Base-by-base conservation (phyloP, 2,329 filamentous ascomycete species). In the Alternaria sp. region DNA sequence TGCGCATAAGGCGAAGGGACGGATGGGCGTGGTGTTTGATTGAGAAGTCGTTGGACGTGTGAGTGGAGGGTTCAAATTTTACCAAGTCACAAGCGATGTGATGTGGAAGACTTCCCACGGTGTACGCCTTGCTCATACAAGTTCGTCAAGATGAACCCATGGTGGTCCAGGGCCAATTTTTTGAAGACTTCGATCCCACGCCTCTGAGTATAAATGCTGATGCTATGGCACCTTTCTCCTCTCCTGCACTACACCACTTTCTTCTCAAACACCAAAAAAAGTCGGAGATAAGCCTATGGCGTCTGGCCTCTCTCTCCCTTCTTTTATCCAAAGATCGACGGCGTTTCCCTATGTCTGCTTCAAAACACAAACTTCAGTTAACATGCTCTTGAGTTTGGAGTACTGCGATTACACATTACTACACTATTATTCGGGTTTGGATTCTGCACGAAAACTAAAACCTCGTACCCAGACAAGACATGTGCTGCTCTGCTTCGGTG, bases 1-100 rank as follows among this genome's bases (percentile, higher is more conserved):
- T 28, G 62, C 70, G 8, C 73, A 77, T 21, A 73, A 76, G 62
- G 73, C 71, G 1, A 64, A 74, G 51, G 75, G 74, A 12, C 65
- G 74, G 10, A 76, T 77, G 72, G 74, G 72, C n/a, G 74, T 77
- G 3, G 62, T 72, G 2, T 77, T 77, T 51, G 71, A 76, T 12
- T 69, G 15, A 19, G 15, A 19, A 1, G 17, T 11, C 7, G 3
- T n/a, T 9, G 17, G 6, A 2, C 17, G 13, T 40, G 1, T 1
- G 19, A 2, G 15, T n/a, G 49, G 8, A 13, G 23, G 7, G 13
- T 5, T 12, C 17, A 21, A 15, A 15, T 5, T 10, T 9, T 8
- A 15, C 8, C 8, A 9, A 15, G 5, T 9, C 15, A 50, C 26
- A 50, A 19, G 12, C 11, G 10, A 50, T 12, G 28, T 19, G 11